Evolutionary conservation across 139 green algal species (phyloP).

Genomic region (Closterium sp.): DNA sequence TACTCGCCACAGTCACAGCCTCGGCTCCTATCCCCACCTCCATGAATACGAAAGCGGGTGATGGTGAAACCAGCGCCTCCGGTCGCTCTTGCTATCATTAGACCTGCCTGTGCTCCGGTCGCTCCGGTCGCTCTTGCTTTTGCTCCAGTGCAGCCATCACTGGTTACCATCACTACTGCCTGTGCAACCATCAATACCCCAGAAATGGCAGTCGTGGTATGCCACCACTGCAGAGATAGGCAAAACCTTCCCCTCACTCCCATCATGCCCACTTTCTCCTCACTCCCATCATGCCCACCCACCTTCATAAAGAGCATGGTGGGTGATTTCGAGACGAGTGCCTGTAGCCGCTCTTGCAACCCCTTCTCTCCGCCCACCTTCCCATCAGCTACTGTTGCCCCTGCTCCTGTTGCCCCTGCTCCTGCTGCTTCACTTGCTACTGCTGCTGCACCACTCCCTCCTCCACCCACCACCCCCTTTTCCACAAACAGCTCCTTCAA

Average conservation of each 20-base stretch:
- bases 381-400: neutral
- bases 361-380: neutral
- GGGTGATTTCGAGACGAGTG: neutral
- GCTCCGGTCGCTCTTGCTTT: too few species aligned
- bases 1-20: too few species aligned
- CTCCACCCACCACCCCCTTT: neutral
- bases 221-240: neutral
- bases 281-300: neutral
- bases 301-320: slow-evolving; percentile 37
- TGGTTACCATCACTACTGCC: neutral
- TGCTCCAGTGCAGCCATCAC: too few species aligned
- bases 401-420: neutral
- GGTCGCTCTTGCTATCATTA: too few species aligned
- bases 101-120: too few species aligned
- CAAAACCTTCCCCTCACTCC: too few species aligned
- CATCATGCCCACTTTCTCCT: neutral
- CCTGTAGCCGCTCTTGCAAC: slow-evolving; percentile 24
- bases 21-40: too few species aligned
- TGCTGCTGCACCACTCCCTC: neutral
- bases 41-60: too few species aligned
- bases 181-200: neutral
- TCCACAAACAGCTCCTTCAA: slow-evolving; percentile 30
- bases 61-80: too few species aligned
- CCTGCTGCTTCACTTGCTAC: neutral
- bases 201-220: neutral